Conservation (phyloP, 1,284 basidiomycete genomes). For the Cystobasidiaceae sp. region DNA sequence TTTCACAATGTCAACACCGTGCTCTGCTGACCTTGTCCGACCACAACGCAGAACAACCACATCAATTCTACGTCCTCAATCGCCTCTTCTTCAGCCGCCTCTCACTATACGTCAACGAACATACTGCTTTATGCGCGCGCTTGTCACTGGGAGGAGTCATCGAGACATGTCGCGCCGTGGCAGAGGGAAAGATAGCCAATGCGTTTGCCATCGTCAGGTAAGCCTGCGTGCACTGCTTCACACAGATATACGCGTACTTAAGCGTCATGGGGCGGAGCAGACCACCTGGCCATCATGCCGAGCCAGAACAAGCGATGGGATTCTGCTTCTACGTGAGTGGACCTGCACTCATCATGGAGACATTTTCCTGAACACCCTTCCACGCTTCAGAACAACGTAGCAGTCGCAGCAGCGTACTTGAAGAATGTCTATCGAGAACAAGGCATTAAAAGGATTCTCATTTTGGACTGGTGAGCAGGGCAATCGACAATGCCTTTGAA, state of each 20-base stretch:
- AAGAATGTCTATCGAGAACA: conserved; percentile 60
- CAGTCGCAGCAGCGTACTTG: conserved; percentile 64
- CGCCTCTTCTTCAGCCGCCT: conserved; percentile 72
- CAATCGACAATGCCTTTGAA: conserved; percentile 5
- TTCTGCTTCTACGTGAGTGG: conserved; percentile 78
- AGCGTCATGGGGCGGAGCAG: conserved; percentile 29
- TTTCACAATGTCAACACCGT: conserved; percentile 52
- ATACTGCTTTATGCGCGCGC: conserved; percentile 76
- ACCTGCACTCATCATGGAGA: not conserved
- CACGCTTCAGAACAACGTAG: conserved; percentile 70
- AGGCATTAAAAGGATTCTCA: conserved; percentile 64
- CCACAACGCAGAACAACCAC: not conserved
- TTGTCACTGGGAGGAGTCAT: conserved; percentile 93
- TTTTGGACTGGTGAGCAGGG: conserved; percentile 79
- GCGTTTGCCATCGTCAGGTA: conserved; percentile 84
- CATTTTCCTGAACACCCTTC: not conserved
- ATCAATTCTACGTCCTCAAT: conserved; percentile 1
- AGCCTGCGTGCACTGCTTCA: not conserved
- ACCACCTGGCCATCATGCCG: conserved; percentile 96
- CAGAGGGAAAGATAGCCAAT: conserved; percentile 72
- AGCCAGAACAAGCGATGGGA: conserved; percentile 95
- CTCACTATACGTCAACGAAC: conserved; percentile 84
- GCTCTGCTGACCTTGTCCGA: not conserved
- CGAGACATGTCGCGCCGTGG: conserved; percentile 82
- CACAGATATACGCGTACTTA: not conserved